Evolutionary conservation across 2,329 filamentous ascomycete species (phyloP).

Genomic region (Ceratocystiopsis minuta): DNA sequence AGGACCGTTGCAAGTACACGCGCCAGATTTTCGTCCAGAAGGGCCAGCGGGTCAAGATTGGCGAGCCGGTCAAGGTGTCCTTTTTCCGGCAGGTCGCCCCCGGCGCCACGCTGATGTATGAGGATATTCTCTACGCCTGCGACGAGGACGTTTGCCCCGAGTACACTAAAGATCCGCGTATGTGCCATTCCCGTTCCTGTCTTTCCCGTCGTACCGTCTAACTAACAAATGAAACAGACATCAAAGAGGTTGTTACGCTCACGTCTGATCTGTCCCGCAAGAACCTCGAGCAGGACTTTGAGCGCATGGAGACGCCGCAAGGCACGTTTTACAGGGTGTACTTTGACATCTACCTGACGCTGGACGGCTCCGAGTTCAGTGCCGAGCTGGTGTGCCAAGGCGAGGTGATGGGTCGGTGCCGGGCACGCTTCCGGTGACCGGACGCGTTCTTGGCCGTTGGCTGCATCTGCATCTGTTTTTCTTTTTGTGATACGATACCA

Average conservation of each 20-base stretch:
- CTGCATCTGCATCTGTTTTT: neutral
- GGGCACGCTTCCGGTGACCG: slow-evolving; percentile 59
- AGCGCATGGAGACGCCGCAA: slow-evolving; percentile 96
- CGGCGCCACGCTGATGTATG: slow-evolving; percentile 95
- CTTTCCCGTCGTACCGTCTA: neutral
- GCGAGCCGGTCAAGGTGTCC: slow-evolving; percentile 94
- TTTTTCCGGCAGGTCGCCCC: slow-evolving; percentile 97
- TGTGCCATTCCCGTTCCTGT: slow-evolving; percentile 25
- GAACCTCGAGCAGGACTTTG: slow-evolving; percentile 98
- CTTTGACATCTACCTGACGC: slow-evolving; percentile 71
- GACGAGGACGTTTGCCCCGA: slow-evolving; percentile 97
- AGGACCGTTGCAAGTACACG: slow-evolving; percentile 97
- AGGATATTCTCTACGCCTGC: slow-evolving; percentile 93
- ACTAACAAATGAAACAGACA: slow-evolving; percentile 37
- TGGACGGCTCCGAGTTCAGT: slow-evolving; percentile 95
- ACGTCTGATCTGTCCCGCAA: slow-evolving; percentile 94
- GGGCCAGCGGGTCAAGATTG: slow-evolving; percentile 96
- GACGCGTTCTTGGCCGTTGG: neutral
- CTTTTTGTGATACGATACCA: neutral
- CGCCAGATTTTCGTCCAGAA: slow-evolving; percentile 97
- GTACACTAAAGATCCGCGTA: slow-evolving; percentile 98
- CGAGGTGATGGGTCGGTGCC: slow-evolving; percentile 95
- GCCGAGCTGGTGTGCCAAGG: slow-evolving; percentile 98
- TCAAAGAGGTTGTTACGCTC: slow-evolving; percentile 96
- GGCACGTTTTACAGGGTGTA: slow-evolving; percentile 83